These are phyloP conservation scores for Vaccinium macrocarpon DNA, from an alignment of 148 eudicot species.

Conservation along the genomic window DNA sequence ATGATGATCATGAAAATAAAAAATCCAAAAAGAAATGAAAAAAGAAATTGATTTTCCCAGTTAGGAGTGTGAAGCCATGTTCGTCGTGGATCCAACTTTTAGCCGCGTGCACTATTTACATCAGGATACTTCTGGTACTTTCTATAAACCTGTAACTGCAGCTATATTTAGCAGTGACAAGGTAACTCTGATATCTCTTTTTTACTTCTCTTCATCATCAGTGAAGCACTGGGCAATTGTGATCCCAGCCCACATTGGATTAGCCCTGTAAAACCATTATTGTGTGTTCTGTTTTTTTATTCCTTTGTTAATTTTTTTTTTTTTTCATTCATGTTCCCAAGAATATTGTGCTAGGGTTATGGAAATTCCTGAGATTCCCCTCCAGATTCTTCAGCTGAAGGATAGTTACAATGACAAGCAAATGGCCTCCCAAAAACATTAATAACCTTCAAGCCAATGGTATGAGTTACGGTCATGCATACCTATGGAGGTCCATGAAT, in stretches of 20 bases:
- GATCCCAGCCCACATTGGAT: neutral
- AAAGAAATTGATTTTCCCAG: neutral
- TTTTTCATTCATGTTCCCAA: neutral
- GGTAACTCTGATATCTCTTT: neutral
- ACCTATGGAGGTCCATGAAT: slow-evolving; percentile 74
- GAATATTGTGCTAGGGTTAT: neutral
- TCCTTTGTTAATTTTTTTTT: neutral
- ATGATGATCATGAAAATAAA: neutral
- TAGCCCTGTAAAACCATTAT: neutral
- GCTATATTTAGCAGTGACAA: neutral
- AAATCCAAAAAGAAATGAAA: neutral
- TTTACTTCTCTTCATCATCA: neutral
- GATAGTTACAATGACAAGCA: neutral
- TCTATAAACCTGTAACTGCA: neutral
- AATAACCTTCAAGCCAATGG: neutral
- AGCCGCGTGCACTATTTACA: neutral
- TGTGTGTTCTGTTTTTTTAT: neutral
- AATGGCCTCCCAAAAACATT: neutral
- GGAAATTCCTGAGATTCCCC: neutral
- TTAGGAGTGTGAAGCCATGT: neutral
- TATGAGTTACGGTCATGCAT: neutral
- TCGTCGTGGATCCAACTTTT: neutral
- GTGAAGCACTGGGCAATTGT: neutral
- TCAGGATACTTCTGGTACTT: neutral
- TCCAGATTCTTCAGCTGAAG: neutral